phyloP scores from a whole-genome alignment of 208 protist genomes.

The Leishmania amazonensis region DNA sequence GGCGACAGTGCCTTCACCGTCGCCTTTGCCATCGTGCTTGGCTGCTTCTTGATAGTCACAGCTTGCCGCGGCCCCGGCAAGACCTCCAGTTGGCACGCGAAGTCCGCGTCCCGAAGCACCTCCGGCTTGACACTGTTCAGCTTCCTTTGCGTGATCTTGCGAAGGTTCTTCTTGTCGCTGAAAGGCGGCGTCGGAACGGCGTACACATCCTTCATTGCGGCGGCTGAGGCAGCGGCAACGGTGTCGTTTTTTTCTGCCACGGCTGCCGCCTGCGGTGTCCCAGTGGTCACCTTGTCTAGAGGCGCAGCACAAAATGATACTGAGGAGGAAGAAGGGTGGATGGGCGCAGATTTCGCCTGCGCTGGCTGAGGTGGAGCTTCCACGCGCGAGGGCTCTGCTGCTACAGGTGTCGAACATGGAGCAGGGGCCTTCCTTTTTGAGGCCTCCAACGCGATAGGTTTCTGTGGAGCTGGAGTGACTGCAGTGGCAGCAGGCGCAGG shows the following conservation, averaged over 20 bases:
- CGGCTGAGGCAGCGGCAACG: not conserved
- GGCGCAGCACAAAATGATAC: not conserved
- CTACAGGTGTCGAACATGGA: not conserved
- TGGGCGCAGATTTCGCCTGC: not conserved
- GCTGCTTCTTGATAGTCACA: conserved; percentile 14
- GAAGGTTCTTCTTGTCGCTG: not conserved
- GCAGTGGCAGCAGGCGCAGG: not conserved
- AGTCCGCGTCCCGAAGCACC: conserved; percentile 24
- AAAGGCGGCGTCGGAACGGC: not conserved
- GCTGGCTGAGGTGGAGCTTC: not conserved
- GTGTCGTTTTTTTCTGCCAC: not conserved
- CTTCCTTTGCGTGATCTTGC: conserved; percentile 7
- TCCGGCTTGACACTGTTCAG: conserved; percentile 4
- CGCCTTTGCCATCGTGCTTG: conserved; percentile 5
- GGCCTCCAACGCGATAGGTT: not conserved
- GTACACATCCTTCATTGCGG: not conserved
- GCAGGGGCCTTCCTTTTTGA: not conserved
- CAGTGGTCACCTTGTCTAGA: not conserved
- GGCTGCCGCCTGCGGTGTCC: not conserved
- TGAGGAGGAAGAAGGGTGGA: not conserved
- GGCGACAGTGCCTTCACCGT: not conserved
- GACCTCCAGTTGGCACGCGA: conserved; percentile 23
- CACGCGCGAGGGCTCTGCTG: not conserved
- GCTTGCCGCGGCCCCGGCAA: conserved; percentile 13
- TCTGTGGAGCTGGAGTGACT: not conserved